Evolutionary conservation across 1,139 yeast genomes (phyloP), one percentile per base, ranked within the genome.

Genomic region (Meyerozyma guilliermondii): DNA sequence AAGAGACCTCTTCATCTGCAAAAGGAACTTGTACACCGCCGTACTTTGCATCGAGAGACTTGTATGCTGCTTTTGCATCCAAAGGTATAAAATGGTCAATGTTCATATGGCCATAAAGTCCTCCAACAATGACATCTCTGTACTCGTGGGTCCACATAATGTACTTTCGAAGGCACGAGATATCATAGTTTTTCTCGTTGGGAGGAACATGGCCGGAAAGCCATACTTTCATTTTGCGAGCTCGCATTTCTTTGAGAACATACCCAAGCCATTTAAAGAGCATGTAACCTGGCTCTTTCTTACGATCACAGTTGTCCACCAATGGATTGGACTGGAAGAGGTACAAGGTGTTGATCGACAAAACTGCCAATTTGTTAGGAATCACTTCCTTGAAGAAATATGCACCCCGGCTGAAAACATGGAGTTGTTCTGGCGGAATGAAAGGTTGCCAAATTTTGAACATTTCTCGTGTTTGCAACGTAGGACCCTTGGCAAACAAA

Each of bases 201-300:
- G 95, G 95, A 3, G 96, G 95, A 11, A 87, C 95, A 65, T 87
- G 96, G 2, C 96, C 95, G 39, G 82, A 68, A 26, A 87, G 62
- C 95, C 95, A 87, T 8, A 84, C 94, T 60, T 87, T 87, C 81
- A 87, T 81, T 18, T 78, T 75, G 50, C 94, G 68, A n/a, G 72
- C 66, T 53, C 96, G 72, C 64, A 87, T 65, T 57, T 87, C 95
- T 54, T 81, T 77, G 48, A 87, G 68, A 2, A 83, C 83, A 40
- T 77, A 74, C 3, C 94, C 92, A 11, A 87, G 64, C 96, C 96
- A 87, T 47, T 81, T 73, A 51, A 87, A 77, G 44, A 85, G 67
- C 54, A 80, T 77, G 59, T 83, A 84, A 0, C 96, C 96, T 1
- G 96, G 95, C 53, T 87, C 84, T 49, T 79, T 81, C 47, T 70